Evolutionary conservation across 148 eudicot genomes (phyloP).

Genomic region (Persicaria tinctoria): DNA sequence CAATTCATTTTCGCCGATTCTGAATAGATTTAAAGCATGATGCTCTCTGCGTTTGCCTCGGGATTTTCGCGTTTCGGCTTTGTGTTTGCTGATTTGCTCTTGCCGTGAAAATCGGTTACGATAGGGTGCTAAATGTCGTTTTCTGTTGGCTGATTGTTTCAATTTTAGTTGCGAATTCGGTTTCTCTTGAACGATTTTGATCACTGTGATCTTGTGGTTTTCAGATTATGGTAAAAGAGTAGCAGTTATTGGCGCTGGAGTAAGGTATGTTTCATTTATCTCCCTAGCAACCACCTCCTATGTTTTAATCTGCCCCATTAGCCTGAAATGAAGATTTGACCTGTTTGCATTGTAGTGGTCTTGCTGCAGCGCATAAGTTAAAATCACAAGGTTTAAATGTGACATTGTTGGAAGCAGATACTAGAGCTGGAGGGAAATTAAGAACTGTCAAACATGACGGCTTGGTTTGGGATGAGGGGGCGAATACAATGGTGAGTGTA

Average conservation of each 20-base stretch:
- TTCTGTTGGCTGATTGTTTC: neutral
- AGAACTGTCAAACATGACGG: constrained; percentile 61
- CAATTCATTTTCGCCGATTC: constrained; percentile 1
- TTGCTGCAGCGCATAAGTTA: constrained; percentile 89
- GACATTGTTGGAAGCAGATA: constrained; percentile 81
- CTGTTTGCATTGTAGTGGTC: constrained; percentile 52
- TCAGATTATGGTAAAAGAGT: constrained; percentile 62
- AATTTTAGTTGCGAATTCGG: neutral
- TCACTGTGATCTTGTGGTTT: constrained; percentile 11
- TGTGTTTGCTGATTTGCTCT: neutral
- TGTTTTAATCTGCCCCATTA: neutral
- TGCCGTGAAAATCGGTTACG: neutral
- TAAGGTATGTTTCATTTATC: constrained; percentile 40
- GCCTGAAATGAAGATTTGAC: neutral
- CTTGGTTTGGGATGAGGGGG: constrained; percentile 95
- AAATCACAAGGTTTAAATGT: constrained; percentile 66
- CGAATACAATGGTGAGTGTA: constrained; percentile 79
- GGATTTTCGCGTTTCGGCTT: neutral
- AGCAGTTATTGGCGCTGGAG: constrained; percentile 97
- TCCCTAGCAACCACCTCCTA: neutral
- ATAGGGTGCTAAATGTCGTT: neutral
- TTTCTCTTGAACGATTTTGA: neutral
- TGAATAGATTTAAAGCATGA: neutral
- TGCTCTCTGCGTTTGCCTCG: neutral
- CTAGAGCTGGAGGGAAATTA: constrained; percentile 79